Percentiles rank a stretch among this genome's conserved stretches.
Evolutionary conservation across 305 asterid genomes (phyloP).

Genomic region (Solanum hybrid): DNA sequence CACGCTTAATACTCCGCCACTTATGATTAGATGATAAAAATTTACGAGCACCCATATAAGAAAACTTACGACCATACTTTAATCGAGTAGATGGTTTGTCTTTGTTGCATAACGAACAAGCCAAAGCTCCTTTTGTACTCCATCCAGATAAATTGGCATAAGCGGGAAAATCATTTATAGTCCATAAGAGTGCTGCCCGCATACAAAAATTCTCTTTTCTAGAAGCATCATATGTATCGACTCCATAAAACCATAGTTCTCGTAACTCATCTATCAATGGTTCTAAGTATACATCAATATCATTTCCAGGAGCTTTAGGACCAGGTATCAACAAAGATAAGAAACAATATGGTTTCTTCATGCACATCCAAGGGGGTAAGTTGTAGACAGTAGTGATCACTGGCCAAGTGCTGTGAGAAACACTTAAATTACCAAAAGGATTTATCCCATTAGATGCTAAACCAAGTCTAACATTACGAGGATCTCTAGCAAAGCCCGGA

Average conservation of each 20-base stretch:
- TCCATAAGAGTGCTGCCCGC: not conserved
- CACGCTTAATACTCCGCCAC: too few species aligned
- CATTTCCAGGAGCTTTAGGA: not conserved
- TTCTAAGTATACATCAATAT: not conserved
- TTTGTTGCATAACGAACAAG: too few species aligned
- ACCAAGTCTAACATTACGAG: not conserved
- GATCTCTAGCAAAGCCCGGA: not conserved
- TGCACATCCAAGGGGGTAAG: too few species aligned
- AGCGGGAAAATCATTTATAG: not conserved
- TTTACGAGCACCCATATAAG: too few species aligned
- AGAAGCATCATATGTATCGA: not conserved
- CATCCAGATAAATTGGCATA: too few species aligned
- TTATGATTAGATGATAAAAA: too few species aligned
- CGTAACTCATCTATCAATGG: not conserved
- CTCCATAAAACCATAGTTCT: not conserved
- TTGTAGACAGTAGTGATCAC: too few species aligned
- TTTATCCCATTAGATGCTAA: conserved; percentile 5
- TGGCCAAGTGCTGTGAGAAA: too few species aligned
- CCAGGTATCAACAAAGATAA: not conserved
- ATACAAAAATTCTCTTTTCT: not conserved
- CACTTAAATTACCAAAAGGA: too few species aligned
- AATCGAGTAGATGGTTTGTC: too few species aligned
- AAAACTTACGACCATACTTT: too few species aligned
- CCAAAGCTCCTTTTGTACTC: too few species aligned
- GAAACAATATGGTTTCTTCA: not conserved